These are phyloP conservation scores for Colletotrichum spinosum DNA, from an alignment of 2,329 filamentous ascomycete species.

Conservation along the genomic window DNA sequence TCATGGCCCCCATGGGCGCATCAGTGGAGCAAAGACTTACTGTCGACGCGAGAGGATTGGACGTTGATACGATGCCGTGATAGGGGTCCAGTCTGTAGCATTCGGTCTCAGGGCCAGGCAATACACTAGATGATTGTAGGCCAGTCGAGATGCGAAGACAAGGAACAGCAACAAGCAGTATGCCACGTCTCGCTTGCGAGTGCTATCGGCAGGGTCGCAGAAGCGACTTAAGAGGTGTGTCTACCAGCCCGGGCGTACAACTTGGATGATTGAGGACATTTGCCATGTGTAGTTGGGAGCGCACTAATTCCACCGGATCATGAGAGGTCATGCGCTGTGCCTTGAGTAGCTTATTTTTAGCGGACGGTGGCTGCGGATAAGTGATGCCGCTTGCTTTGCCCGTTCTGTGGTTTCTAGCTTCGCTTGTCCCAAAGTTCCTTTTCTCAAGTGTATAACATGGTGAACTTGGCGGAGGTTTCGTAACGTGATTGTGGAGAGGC, in stretches of 20 bases:
- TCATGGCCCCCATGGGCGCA: conserved; percentile 25
- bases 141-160: neutral
- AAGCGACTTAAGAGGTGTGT: no score
- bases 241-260: no score
- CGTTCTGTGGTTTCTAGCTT: conserved; percentile 3
- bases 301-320: conserved; percentile 19
- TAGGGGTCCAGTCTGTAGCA: conserved; percentile 4
- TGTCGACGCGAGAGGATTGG: conserved; percentile 3
- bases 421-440: conserved; percentile 19
- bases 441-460: conserved; percentile 13
- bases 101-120: conserved; percentile 3
- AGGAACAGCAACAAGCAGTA: no score
- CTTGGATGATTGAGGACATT: no score
- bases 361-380: conserved; percentile 28
- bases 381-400: conserved; percentile 26
- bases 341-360: conserved; percentile 32
- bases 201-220: no score
- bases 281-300: neutral
- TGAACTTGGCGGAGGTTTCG: neutral
- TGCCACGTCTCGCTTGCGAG: no score
- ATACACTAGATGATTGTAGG: neutral
- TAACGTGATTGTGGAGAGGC: no score
- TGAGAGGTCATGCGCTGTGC: neutral
- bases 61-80: neutral
- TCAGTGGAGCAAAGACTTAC: conserved; percentile 27